phyloP scores from a whole-genome alignment of 371 early-diverging fungal genomes.

The Mortierella sp. region DNA sequence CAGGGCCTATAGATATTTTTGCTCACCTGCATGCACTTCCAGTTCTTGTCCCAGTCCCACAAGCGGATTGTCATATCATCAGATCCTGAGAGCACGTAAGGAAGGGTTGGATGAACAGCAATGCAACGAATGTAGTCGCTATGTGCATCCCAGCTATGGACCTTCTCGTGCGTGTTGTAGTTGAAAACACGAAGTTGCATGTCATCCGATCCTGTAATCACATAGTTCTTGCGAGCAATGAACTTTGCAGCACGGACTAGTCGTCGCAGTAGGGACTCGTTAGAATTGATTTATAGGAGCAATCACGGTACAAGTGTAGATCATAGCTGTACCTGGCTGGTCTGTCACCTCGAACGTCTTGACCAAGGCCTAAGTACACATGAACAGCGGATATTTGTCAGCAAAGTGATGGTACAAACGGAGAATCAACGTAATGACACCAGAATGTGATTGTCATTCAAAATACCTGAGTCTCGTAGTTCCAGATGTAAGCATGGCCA shows the following conservation, averaged over 20 bases:
- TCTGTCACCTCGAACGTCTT: constrained; percentile 97
- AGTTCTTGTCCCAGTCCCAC: constrained; percentile 99
- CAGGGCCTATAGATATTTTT: not conserved
- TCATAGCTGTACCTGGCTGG: constrained; percentile 81
- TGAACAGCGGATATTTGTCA: not conserved
- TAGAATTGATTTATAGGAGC: not conserved
- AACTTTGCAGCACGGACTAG: constrained; percentile 97
- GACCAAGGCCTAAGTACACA: constrained; percentile 73
- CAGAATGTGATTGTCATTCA: not conserved
- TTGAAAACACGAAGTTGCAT: constrained; percentile 98
- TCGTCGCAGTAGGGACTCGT: not conserved
- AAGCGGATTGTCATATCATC: constrained; percentile 99
- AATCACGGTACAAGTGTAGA: too few relatives aligned
- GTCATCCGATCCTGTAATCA: constrained; percentile 97
- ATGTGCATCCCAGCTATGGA: constrained; percentile 97
- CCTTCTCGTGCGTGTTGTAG: constrained; percentile 98
- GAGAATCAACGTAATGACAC: not conserved
- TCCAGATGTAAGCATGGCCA: constrained; percentile 97
- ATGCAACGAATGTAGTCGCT: constrained; percentile 98
- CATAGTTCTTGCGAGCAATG: constrained; percentile 96
- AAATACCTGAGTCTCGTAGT: constrained; percentile 97
- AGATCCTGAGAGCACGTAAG: constrained; percentile 92
- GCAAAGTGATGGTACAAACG: too few relatives aligned
- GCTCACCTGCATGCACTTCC: constrained; percentile 90
- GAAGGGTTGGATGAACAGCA: constrained; percentile 95